Base-by-base conservation (phyloP, 306 rosid genomes). In the Prunus davidiana region DNA sequence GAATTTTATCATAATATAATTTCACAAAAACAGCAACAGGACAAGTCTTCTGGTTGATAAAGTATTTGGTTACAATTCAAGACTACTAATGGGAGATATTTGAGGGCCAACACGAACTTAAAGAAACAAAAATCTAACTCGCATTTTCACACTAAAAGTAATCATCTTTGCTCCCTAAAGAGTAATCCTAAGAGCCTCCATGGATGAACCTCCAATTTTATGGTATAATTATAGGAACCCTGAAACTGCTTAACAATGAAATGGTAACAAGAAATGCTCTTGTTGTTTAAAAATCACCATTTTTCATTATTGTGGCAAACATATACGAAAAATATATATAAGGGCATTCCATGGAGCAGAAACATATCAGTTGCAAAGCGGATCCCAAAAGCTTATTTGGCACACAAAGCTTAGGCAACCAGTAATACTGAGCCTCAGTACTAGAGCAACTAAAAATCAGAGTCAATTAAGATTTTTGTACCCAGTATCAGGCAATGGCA, bases 291-390 rank as follows among this genome's bases (percentile, higher is more conserved):
- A 62, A 50, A 49, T 20, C 28, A 51, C 67, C 67, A 71, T 8
- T 32, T 8, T 22, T 38, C n/a, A n/a, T 32, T 2, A 22, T 8
- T 5, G 38, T 67, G 18, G 28, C 58, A 76, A 67, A n/a, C 20
- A 69, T 22, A 28, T 20, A 43, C 12, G 4, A 67, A 25, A 64
- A 56, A 34, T 24, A 20, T 45, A 64, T 55, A 67, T 47, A 56
- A 19, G 75, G 78, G 77, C 74, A 64, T 56, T 76, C 58, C 72
- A 79, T 45, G 81, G 41, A 57, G 47, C 78, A 75, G 49, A 79
- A 56, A 50, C 64, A 67, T 32, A 51, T 27, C 47, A 38, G 57
- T 50, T 76, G 79, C 76, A 82, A 72, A 77, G 46, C 67, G 67
- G 67, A 58, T 58, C 62, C 56, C 62, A 82, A 67, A 32, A 22